phyloP scores from a whole-genome alignment of 2,329 filamentous ascomycete genomes.

The Sphaceloma murrayae region DNA sequence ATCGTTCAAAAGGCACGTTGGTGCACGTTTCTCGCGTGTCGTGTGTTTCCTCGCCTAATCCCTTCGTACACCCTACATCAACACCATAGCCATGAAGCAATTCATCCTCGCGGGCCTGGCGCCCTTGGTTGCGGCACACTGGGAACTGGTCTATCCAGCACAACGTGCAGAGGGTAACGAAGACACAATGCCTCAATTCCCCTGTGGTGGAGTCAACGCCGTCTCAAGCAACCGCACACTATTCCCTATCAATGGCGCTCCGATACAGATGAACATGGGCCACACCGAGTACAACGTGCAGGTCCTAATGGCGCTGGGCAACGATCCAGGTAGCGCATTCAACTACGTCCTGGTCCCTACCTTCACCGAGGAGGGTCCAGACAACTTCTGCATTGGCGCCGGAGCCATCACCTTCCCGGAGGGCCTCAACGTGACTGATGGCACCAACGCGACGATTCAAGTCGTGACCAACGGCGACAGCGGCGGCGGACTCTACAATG shows the following conservation, averaged over 20 bases:
- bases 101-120: constrained; percentile 32
- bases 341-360: constrained; percentile 57
- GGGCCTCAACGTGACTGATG: constrained; percentile 46
- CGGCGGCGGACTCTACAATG: constrained; percentile 56
- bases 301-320: constrained; percentile 45
- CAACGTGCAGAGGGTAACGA: constrained; percentile 41
- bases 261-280: constrained; percentile 44
- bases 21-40: not conserved
- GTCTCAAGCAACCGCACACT: constrained; percentile 37
- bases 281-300: constrained; percentile 45
- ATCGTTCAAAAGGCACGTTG: constrained; percentile 2
- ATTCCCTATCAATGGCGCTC: constrained; percentile 41
- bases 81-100: constrained; percentile 1
- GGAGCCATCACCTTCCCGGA: constrained; percentile 44
- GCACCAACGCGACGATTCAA: constrained; percentile 57
- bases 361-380: constrained; percentile 51
- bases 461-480: constrained; percentile 54
- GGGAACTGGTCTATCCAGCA: constrained; percentile 44
- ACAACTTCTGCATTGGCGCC: constrained; percentile 54
- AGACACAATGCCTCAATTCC: constrained; percentile 38
- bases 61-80: not conserved
- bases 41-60: not conserved
- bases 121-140: constrained; percentile 45
- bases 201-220: constrained; percentile 44
- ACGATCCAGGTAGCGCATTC: constrained; percentile 50